Evolutionary conservation across 1,139 yeast genomes (phyloP).

Genomic region (Diutina sp.): DNA sequence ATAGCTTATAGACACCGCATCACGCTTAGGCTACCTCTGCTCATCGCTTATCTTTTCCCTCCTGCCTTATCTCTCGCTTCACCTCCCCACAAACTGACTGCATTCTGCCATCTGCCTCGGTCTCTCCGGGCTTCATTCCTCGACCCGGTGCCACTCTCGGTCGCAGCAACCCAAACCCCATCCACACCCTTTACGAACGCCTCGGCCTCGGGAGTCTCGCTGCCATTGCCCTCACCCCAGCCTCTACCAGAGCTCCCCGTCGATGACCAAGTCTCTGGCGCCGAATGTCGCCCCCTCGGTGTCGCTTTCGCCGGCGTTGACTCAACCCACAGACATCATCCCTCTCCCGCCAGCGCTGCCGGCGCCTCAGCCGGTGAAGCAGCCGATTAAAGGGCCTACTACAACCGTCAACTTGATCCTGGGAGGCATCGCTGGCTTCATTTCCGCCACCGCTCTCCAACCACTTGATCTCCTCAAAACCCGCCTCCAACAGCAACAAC

Average conservation of each 20-base stretch:
- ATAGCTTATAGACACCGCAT: too few relatives aligned
- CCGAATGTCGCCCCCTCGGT: not conserved
- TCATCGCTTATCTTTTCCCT: too few relatives aligned
- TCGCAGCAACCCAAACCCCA: not conserved
- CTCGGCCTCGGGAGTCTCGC: not conserved
- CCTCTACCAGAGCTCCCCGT: not conserved
- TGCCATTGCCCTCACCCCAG: not conserved
- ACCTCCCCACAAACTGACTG: too few relatives aligned
- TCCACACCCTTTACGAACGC: not conserved
- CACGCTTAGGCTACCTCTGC: too few relatives aligned
- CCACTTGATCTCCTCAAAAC: slow-evolving; percentile 89
- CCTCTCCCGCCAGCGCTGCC: slow-evolving; percentile 3
- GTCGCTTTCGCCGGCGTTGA: not conserved
- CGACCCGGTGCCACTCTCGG: not conserved
- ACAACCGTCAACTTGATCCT: slow-evolving; percentile 45
- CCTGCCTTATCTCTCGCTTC: too few relatives aligned
- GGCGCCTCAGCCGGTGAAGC: not conserved
- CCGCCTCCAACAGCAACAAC: slow-evolving; percentile 59
- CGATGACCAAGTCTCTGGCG: slow-evolving; percentile 3
- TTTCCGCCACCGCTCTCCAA: slow-evolving; percentile 72
- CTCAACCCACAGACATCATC: slow-evolving; percentile 3
- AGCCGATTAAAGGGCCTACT: not conserved
- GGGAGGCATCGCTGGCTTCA: slow-evolving; percentile 79
- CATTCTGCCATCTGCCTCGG: too few relatives aligned
- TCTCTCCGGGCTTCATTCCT: not conserved